Conservation (phyloP, 2,329 filamentous ascomycete genomes). For the Zymoseptoria brevis region DNA sequence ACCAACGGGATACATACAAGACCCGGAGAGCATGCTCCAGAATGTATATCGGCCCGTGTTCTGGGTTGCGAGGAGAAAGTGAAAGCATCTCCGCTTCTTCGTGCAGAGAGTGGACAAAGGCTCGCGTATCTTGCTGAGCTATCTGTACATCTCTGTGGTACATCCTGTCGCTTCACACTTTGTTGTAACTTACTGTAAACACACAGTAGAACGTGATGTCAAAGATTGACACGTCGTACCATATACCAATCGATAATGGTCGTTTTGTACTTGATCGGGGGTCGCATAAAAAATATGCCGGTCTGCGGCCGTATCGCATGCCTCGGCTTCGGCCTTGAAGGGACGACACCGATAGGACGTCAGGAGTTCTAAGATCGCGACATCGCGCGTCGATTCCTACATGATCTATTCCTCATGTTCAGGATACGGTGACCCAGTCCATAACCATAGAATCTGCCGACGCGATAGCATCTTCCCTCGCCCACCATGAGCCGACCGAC, state of each 20-base stretch:
- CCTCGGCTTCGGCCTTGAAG: neutral
- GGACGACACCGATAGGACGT: neutral
- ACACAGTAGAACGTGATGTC: too few species aligned
- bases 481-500: constrained; percentile 22
- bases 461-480: neutral
- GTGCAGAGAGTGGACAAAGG: too few species aligned
- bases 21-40: constrained; percentile 75
- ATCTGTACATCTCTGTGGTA: too few species aligned
- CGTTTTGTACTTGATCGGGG: too few species aligned
- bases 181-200: too few species aligned
- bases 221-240: too few species aligned
- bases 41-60: constrained; percentile 71
- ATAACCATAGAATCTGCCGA: neutral
- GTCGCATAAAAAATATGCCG: neutral
- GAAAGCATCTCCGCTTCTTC: neutral
- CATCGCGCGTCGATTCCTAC: neutral
- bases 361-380: neutral
- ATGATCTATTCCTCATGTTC: neutral
- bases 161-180: too few species aligned
- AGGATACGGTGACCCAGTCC: neutral
- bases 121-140: too few species aligned
- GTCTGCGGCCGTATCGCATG: neutral
- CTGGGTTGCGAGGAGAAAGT: constrained; percentile 76
- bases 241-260: too few species aligned
- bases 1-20: constrained; percentile 80